Conservation (phyloP, 352 stramenopile species). For the Pythium utonaiense region DNA sequence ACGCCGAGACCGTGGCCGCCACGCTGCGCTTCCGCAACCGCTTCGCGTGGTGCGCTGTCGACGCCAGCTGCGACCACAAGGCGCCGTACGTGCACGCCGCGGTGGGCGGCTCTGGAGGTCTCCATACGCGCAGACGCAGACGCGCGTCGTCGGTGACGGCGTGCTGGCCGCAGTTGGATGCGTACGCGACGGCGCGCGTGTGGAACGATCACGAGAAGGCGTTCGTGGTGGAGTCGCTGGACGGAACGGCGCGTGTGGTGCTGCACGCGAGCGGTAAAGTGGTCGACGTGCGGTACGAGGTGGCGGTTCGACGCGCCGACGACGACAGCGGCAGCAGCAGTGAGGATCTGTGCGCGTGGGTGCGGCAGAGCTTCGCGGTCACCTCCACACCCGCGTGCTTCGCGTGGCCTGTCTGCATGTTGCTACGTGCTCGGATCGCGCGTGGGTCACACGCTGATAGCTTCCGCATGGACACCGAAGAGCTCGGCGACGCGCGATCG, state of each 20-base stretch:
- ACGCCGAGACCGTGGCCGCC: slow-evolving; percentile 39
- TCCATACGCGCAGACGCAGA: not conserved
- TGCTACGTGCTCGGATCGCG: slow-evolving; percentile 30
- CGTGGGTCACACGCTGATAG: not conserved
- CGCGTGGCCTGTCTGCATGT: slow-evolving; percentile 31
- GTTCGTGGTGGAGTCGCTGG: slow-evolving; percentile 66
- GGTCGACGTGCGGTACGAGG: slow-evolving; percentile 6
- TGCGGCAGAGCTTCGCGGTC: slow-evolving; percentile 43
- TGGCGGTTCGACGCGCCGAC: slow-evolving; percentile 24
- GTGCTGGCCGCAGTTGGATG: slow-evolving; percentile 15
- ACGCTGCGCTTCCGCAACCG: slow-evolving; percentile 54
- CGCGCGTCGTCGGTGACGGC: not conserved
- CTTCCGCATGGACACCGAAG: not conserved
- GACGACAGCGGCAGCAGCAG: slow-evolving; percentile 11
- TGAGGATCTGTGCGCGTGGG: slow-evolving; percentile 16
- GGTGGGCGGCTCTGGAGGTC: not conserved
- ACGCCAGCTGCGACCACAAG: not conserved
- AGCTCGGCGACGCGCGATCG: not conserved
- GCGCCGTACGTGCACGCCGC: slow-evolving; percentile 44
- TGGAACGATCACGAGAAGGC: slow-evolving; percentile 28
- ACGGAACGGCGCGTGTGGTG: slow-evolving; percentile 43
- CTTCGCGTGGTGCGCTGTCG: slow-evolving; percentile 25
- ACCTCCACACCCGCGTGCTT: slow-evolving; percentile 33
- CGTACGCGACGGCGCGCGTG: slow-evolving; percentile 26
- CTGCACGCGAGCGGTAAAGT: slow-evolving; percentile 16